phyloP scores from a whole-genome alignment of 2,329 filamentous ascomycete species.

The Metarhizium anisopliae region DNA sequence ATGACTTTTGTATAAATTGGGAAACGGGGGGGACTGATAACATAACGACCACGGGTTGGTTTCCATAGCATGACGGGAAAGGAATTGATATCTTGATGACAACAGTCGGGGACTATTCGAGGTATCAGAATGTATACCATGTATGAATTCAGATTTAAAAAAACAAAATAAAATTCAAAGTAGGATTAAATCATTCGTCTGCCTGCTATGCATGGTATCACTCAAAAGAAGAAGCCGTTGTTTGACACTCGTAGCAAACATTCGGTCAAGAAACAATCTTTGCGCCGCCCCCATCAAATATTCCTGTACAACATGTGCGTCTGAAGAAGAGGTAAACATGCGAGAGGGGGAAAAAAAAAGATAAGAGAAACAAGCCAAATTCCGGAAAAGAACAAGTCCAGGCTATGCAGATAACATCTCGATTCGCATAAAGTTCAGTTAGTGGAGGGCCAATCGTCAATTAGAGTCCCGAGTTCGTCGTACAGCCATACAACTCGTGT shows the following conservation, averaged over 20 bases:
- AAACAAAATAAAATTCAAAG: background rate
- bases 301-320: too few relatives aligned
- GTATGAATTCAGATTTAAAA: background rate
- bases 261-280: background rate
- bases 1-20: too few relatives aligned
- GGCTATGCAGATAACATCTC: background rate
- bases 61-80: too few relatives aligned
- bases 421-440: background rate
- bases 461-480: background rate
- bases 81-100: background rate
- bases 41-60: too few relatives aligned
- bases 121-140: background rate
- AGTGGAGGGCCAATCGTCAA: background rate
- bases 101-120: background rate
- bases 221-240: background rate
- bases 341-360: background rate
- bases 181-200: background rate
- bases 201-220: constrained; percentile 4
- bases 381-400: background rate
- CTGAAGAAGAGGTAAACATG: background rate
- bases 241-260: background rate
- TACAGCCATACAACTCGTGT: background rate
- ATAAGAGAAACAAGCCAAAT: background rate
- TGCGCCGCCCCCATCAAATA: too few relatives aligned
- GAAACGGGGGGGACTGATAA: too few relatives aligned